These are phyloP conservation scores for Trichoderma parareesei DNA, from an alignment of 495 filamentous ascomycete species.

Conservation along the genomic window DNA sequence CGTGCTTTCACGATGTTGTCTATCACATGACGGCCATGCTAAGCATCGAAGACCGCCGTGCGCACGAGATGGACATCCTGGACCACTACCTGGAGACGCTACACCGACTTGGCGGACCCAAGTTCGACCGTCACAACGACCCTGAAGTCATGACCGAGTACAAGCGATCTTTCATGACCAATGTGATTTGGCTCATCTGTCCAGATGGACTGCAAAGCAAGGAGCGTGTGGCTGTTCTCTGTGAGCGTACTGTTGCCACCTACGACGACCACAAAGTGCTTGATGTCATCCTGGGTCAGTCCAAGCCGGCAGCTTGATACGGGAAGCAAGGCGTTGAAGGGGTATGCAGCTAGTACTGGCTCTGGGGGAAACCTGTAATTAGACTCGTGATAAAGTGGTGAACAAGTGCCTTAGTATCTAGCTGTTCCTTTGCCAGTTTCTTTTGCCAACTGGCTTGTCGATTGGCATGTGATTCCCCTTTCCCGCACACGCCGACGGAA, in stretches of 20 bases:
- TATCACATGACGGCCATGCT: constrained; percentile 19
- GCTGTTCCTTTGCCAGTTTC: too few relatives aligned
- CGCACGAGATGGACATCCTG: constrained; percentile 61
- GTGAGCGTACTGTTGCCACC: constrained; percentile 15
- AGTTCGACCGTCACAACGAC: constrained; percentile 21
- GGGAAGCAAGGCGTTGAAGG: background rate
- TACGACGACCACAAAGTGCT: constrained; percentile 15
- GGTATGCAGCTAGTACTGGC: too few relatives aligned
- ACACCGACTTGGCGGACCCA: constrained; percentile 17
- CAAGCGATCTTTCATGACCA: constrained; percentile 19
- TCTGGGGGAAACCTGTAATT: too few relatives aligned
- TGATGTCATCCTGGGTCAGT: constrained; percentile 15
- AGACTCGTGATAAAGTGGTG: too few relatives aligned
- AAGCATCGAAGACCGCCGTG: constrained; percentile 58
- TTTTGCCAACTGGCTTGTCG: too few relatives aligned
- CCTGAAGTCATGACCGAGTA: constrained; percentile 21
- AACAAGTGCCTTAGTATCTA: too few relatives aligned
- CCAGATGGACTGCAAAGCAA: constrained; percentile 30
- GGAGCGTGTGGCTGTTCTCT: constrained; percentile 12
- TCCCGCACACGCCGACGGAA: too few relatives aligned
- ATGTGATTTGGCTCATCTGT: constrained; percentile 53
- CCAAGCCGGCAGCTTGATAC: constrained; percentile 12
- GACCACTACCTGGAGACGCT: constrained; percentile 44
- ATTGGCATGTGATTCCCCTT: too few relatives aligned
- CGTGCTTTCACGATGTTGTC: constrained; percentile 22